Conservation (phyloP, 345 rosid genomes). For the Noccaea caerulescens region DNA sequence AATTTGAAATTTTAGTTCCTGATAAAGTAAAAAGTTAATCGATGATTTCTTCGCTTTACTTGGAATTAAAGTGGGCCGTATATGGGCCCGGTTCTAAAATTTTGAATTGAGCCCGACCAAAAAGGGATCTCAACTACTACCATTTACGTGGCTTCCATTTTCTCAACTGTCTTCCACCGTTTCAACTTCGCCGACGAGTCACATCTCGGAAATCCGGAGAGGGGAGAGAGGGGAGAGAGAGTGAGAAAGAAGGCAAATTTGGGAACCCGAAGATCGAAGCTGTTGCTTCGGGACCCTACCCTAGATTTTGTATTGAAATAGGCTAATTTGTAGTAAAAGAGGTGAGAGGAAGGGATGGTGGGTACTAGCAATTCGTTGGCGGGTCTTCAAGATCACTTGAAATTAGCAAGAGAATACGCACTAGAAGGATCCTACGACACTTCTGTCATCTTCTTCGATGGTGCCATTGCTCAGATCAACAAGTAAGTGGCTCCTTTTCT, state of each 20-base stretch:
- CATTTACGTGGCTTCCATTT: slow-evolving; percentile 40
- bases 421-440: slow-evolving; percentile 94
- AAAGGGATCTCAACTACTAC: slow-evolving; percentile 31
- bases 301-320: slow-evolving; percentile 12
- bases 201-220: slow-evolving; percentile 37
- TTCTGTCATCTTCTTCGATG: slow-evolving; percentile 96
- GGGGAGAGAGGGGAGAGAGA: not conserved
- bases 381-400: slow-evolving; percentile 98
- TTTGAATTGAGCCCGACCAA: slow-evolving; percentile 26
- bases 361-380: slow-evolving; percentile 64
- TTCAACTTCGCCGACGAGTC: slow-evolving; percentile 64
- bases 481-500: slow-evolving; percentile 50
- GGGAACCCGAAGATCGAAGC: slow-evolving; percentile 30
- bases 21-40: not conserved
- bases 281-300: slow-evolving; percentile 28
- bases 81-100: slow-evolving; percentile 35
- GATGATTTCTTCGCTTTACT: slow-evolving; percentile 25
- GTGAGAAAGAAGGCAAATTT: slow-evolving; percentile 26
- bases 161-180: slow-evolving; percentile 23
- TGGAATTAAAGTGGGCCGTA: slow-evolving; percentile 33
- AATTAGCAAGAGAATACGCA: slow-evolving; percentile 92
- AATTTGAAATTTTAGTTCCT: slow-evolving; percentile 18
- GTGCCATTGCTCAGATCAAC: slow-evolving; percentile 99
- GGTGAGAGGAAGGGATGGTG: slow-evolving; percentile 47
- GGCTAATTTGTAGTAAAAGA: slow-evolving; percentile 2